Evolutionary conservation across 2,329 filamentous ascomycete species (phyloP), one percentile per base, ranked within the genome.

Genomic region (Arthrobotrys entomopaga): DNA sequence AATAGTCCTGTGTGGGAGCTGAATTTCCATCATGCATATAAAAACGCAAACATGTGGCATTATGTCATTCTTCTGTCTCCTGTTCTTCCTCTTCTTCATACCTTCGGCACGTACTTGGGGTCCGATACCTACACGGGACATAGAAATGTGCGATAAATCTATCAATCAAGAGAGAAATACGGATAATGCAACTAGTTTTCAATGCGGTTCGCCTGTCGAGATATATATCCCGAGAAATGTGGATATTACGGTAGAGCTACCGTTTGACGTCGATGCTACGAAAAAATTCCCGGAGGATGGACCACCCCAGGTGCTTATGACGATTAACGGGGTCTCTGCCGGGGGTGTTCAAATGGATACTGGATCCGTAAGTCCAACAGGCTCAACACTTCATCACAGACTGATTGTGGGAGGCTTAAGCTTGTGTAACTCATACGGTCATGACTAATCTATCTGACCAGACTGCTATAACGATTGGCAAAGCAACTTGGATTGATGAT

Each of bases 271-370:
- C 24, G n/a, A n/a, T n/a, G 29, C 29, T 10, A 48, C 61, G 7
- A 73, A 53, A 19, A 24, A 40, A 38, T 73, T 73, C 43, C 69
- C 69, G 52, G 20, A 63, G n/a, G 52, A 46, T 10, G 61, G 54
- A 6, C 54, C 69, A 5, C 69, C 56, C 10, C 43, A 22, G 49
- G 26, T 73, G 15, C 22, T 66, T 24, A 63, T 66, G 69, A 61
- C 61, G 2, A 73, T 73, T 42, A 73, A 73, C 52, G 69, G 69
- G n/a, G n/a, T 48, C 49, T 63, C 57, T 40, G 46, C 52, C n/a
- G 69, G 69, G 1, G 69, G 61, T 2, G 50, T 73, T 34, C 46
- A 65, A 22, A 73, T 73, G 69, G 69, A 73, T 48, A 73, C 69
- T 10, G 69, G 69, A 19, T 73, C 69, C 54, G 69, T 73, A 22